A percentile compares a stretch with the other conserved stretches of the same genome.
Evolutionary conservation across 305 asterid species (phyloP).

Genomic region (Petunia hybrid): DNA sequence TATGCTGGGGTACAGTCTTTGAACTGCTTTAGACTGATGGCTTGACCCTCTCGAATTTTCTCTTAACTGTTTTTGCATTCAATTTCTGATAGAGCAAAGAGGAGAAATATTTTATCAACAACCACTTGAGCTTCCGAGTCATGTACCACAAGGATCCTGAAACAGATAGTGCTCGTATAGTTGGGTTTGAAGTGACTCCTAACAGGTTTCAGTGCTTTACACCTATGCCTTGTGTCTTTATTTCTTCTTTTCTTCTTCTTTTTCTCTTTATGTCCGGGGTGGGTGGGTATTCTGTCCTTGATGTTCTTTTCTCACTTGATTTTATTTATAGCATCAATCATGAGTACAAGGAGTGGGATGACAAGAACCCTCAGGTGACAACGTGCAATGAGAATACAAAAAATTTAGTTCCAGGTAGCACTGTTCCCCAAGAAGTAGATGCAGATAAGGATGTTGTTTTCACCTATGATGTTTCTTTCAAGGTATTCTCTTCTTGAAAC

Average conservation of each 20-base stretch:
- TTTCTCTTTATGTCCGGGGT: neutral
- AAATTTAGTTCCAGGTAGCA: constrained; percentile 64
- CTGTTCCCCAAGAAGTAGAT: constrained; percentile 86
- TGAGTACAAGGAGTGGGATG: constrained; percentile 86
- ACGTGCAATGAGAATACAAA: constrained; percentile 84
- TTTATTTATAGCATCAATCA: constrained; percentile 72
- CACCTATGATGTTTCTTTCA: constrained; percentile 81
- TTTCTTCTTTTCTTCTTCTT: neutral
- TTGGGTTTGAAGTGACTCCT: constrained; percentile 94
- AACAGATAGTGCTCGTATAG: constrained; percentile 82
- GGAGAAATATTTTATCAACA: constrained; percentile 82
- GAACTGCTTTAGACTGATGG: constrained; percentile 34
- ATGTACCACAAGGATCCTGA: constrained; percentile 87
- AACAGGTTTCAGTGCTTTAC: constrained; percentile 60
- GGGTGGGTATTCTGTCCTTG: neutral
- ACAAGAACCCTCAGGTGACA: constrained; percentile 73
- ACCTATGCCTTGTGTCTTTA: constrained; percentile 8
- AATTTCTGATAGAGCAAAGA: constrained; percentile 76
- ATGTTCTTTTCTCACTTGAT: constrained; percentile 12
- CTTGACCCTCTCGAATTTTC: neutral
- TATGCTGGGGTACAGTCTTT: constrained; percentile 69
- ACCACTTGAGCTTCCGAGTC: constrained; percentile 94
- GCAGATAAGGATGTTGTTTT: constrained; percentile 69
- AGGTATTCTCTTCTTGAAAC: constrained; percentile 51
- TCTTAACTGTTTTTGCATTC: constrained; percentile 37